phyloP scores from a whole-genome alignment of 2,329 filamentous ascomycete species.

The Davidsoniella eucalypti region DNA sequence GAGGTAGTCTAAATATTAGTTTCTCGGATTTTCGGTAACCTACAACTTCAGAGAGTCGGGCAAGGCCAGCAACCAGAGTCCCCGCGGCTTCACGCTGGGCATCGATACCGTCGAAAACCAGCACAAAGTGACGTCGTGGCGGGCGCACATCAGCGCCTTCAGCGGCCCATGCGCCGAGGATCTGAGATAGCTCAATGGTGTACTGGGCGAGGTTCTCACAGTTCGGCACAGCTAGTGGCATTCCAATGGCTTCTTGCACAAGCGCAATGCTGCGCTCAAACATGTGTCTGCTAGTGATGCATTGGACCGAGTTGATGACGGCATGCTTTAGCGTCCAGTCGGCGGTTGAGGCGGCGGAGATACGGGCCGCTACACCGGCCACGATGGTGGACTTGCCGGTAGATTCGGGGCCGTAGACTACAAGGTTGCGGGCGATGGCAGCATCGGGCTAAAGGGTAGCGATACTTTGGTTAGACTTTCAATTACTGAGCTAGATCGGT shows the following conservation, averaged over 20 bases:
- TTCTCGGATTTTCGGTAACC: slow-evolving; percentile 17
- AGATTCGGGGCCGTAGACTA: slow-evolving; percentile 70
- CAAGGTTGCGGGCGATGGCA: slow-evolving; percentile 56
- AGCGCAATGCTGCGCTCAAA: slow-evolving; percentile 47
- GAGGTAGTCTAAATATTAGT: neutral
- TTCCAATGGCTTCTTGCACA: slow-evolving; percentile 22
- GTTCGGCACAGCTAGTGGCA: slow-evolving; percentile 24
- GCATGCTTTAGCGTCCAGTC: slow-evolving; percentile 5
- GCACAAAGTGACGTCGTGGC: slow-evolving; percentile 38
- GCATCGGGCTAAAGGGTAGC: slow-evolving; percentile 34
- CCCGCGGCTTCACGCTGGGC: slow-evolving; percentile 62
- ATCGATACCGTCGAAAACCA: slow-evolving; percentile 82
- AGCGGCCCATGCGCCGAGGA: slow-evolving; percentile 27
- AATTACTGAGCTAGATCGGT: neutral
- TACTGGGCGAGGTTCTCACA: slow-evolving; percentile 73
- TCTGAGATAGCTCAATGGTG: slow-evolving; percentile 50
- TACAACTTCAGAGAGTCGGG: slow-evolving; percentile 66
- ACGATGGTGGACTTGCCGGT: slow-evolving; percentile 72
- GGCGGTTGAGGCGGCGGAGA: neutral
- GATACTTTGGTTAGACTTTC: neutral
- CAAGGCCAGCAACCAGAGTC: slow-evolving; percentile 66
- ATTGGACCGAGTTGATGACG: slow-evolving; percentile 12
- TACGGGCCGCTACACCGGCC: slow-evolving; percentile 17
- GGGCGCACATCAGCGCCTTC: slow-evolving; percentile 20
- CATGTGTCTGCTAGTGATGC: slow-evolving; percentile 14